These are phyloP conservation scores for Pichia sp. DNA, from an alignment of 1,139 yeast species.

Conservation along the genomic window DNA sequence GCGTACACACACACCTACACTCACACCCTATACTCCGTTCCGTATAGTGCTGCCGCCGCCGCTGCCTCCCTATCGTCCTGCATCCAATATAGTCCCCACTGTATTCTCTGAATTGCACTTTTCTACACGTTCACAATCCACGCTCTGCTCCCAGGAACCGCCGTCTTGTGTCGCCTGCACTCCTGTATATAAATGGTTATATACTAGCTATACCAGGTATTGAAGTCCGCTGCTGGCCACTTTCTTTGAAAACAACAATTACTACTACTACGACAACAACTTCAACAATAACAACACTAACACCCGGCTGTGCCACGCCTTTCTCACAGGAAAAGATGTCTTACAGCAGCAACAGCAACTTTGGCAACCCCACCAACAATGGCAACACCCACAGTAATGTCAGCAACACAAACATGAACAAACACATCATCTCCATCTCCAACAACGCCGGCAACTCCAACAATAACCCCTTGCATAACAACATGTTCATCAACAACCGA, in stretches of 20 bases:
- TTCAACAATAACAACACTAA: not conserved
- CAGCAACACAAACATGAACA: conserved; percentile 13
- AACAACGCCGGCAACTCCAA: conserved; percentile 6
- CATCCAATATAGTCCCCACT: not conserved
- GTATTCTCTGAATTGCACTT: not conserved
- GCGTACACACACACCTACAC: too few species aligned
- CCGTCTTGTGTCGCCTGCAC: not conserved
- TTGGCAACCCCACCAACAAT: not conserved
- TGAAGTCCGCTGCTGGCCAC: not conserved
- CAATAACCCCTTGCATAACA: not conserved
- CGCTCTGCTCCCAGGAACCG: not conserved
- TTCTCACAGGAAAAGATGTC: not conserved
- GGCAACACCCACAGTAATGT: too few species aligned
- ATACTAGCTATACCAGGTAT: not conserved
- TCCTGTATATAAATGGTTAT: not conserved
- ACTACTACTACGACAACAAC: not conserved
- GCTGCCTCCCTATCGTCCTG: not conserved
- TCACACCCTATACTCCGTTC: too few species aligned
- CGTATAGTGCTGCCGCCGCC: not conserved
- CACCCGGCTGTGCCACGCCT: not conserved
- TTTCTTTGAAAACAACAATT: not conserved
- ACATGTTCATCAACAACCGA: conserved; percentile 11
- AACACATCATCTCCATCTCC: not conserved
- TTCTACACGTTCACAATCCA: not conserved
- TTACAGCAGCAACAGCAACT: not conserved